phyloP scores from a whole-genome alignment of 169 alveolate species.

The Plasmodium coatneyi region DNA sequence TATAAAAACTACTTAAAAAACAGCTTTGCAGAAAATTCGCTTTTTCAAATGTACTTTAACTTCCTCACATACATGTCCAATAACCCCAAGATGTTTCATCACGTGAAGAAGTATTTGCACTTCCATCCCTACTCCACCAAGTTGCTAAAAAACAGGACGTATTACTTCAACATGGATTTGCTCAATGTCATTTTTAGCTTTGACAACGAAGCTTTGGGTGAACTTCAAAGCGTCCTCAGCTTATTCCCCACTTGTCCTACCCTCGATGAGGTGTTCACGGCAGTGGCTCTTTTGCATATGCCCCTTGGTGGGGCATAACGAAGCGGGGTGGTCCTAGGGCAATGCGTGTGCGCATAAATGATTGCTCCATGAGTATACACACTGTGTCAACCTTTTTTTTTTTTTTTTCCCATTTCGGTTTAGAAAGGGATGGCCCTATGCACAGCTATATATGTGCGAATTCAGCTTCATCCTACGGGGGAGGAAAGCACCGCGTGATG shows the following conservation, averaged over 20 bases:
- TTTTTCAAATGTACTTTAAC: conserved; percentile 32
- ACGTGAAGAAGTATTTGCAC: conserved; percentile 60
- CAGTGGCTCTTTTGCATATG: conserved; percentile 15
- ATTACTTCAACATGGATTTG: conserved; percentile 40
- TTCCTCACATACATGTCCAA: conserved; percentile 47
- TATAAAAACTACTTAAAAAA: neutral
- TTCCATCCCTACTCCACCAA: conserved; percentile 49
- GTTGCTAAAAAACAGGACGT: conserved; percentile 21
- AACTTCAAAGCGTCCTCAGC: conserved; percentile 24
- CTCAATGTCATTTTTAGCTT: conserved; percentile 45
- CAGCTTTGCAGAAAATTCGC: conserved; percentile 6
- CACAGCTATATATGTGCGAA: neutral
- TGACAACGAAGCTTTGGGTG: conserved; percentile 33
- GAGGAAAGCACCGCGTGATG: neutral
- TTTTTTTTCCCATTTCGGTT: too few relatives aligned
- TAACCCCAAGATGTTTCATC: conserved; percentile 44
- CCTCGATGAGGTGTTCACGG: conserved; percentile 26
- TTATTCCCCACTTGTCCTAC: conserved; percentile 61
- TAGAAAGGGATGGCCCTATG: neutral
- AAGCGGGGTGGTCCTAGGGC: neutral
- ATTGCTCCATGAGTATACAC: neutral
- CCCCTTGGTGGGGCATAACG: conserved; percentile 8
- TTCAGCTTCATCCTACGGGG: neutral
- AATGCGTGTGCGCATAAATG: neutral
- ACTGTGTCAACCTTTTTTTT: neutral